phyloP scores from a whole-genome alignment of 371 early-diverging fungal species.

The Capillidium heterosporum region DNA sequence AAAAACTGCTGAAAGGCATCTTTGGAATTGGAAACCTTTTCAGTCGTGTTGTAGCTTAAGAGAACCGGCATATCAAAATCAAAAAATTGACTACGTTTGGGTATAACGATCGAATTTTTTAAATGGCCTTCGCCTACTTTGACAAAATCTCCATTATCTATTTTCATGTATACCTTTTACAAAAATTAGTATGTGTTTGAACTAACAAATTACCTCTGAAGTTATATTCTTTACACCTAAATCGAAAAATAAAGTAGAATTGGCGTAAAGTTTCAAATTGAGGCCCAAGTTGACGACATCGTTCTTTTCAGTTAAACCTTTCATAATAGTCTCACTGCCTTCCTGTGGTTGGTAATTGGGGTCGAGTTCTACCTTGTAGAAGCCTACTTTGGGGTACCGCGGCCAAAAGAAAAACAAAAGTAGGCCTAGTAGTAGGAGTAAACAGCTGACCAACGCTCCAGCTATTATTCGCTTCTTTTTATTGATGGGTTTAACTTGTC shows the following conservation, averaged over 20 bases:
- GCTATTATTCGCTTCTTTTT: background rate
- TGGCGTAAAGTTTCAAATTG: background rate
- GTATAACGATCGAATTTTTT: background rate
- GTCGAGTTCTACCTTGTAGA: background rate
- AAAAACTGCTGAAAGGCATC: background rate
- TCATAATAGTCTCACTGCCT: background rate
- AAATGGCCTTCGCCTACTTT: background rate
- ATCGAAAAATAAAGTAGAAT: background rate
- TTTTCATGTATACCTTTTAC: background rate
- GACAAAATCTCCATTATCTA: background rate
- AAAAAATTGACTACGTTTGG: background rate
- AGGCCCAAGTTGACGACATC: background rate
- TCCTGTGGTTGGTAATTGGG: background rate
- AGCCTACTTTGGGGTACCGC: background rate
- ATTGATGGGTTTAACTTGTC: background rate
- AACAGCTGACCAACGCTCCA: background rate
- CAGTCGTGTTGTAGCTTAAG: background rate
- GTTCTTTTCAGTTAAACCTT: background rate
- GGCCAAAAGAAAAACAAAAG: background rate
- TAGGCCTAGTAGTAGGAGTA: background rate
- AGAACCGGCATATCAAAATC: background rate
- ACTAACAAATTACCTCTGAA: background rate
- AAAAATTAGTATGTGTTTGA: background rate
- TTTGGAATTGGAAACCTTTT: background rate
- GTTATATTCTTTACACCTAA: background rate